These are phyloP conservation scores for Tremella yokohamensis DNA, from an alignment of 768 basidiomycete genomes.

Conservation along the genomic window DNA sequence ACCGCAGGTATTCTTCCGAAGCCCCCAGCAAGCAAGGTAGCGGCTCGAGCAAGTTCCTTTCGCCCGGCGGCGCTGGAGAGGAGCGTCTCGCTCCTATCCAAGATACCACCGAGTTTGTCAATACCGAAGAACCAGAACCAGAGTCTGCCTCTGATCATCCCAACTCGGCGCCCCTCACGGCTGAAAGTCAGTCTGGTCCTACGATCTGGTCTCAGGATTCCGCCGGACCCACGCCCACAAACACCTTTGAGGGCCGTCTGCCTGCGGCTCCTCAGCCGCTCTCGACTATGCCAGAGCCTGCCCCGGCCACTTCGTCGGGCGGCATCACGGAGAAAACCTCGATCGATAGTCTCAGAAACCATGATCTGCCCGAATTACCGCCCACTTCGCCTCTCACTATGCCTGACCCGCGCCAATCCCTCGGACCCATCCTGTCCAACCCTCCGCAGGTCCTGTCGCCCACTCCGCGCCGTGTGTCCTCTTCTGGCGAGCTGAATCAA, in stretches of 20 bases:
- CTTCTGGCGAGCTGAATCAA: constrained; percentile 19
- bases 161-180: neutral
- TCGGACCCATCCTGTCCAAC: constrained; percentile 7
- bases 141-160: neutral
- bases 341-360: neutral
- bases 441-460: constrained; percentile 27
- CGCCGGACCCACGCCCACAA: constrained; percentile 22
- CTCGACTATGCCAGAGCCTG: neutral
- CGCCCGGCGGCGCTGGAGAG: constrained; percentile 8
- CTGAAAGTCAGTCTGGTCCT: neutral
- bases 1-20: constrained; percentile 4
- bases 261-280: neutral
- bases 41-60: constrained; percentile 23
- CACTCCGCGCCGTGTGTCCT: constrained; percentile 32
- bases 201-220: constrained; percentile 36
- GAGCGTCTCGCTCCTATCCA: constrained; percentile 37
- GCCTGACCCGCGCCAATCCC: constrained; percentile 6
- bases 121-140: constrained; percentile 29
- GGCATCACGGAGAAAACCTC: neutral
- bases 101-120: constrained; percentile 27
- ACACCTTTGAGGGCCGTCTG: neutral
- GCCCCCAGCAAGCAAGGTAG: constrained; percentile 31
- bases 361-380: neutral
- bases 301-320: neutral
- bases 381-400: neutral